Evolutionary conservation across 2,329 filamentous ascomycete species (phyloP).

Genomic region (Diaporthe vexans): DNA sequence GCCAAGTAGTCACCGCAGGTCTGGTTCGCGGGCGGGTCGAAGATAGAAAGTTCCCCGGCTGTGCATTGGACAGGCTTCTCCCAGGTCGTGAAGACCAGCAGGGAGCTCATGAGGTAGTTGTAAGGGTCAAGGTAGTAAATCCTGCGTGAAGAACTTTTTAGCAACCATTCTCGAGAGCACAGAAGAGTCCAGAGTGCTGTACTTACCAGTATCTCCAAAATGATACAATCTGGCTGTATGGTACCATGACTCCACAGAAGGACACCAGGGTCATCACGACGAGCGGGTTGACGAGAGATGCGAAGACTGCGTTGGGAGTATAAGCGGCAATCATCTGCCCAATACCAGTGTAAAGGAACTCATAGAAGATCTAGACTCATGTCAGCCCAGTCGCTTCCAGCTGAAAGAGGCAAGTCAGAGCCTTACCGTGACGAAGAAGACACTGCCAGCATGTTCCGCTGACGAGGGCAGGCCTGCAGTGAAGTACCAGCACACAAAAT

Average conservation of each 20-base stretch:
- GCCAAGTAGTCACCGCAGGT: slow-evolving; percentile 71
- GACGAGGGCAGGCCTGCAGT: slow-evolving; percentile 63
- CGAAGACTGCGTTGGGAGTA: slow-evolving; percentile 72
- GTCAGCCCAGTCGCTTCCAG: background rate
- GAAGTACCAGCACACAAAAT: slow-evolving; percentile 71
- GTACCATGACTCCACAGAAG: slow-evolving; percentile 83
- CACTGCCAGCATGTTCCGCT: slow-evolving; percentile 54
- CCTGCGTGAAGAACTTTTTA: background rate
- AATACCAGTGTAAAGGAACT: slow-evolving; percentile 72
- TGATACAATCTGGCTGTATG: slow-evolving; percentile 69
- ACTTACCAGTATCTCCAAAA: slow-evolving; percentile 77
- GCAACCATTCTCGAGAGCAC: background rate
- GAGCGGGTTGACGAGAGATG: slow-evolving; percentile 69
- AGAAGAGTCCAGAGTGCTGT: background rate
- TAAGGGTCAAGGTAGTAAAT: slow-evolving; percentile 74
- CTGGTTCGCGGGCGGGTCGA: slow-evolving; percentile 63
- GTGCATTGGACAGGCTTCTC: slow-evolving; percentile 61
- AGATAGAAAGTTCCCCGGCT: slow-evolving; percentile 64
- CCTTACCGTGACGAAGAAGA: slow-evolving; percentile 63
- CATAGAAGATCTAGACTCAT: slow-evolving; percentile 61
- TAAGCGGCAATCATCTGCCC: slow-evolving; percentile 75
- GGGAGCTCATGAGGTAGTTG: slow-evolving; percentile 70
- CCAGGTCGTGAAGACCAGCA: slow-evolving; percentile 68
- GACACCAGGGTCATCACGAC: slow-evolving; percentile 69
- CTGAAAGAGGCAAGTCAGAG: too few relatives aligned